Base-by-base conservation (phyloP, 495 filamentous ascomycete species). In the Xylaria telfairii region DNA sequence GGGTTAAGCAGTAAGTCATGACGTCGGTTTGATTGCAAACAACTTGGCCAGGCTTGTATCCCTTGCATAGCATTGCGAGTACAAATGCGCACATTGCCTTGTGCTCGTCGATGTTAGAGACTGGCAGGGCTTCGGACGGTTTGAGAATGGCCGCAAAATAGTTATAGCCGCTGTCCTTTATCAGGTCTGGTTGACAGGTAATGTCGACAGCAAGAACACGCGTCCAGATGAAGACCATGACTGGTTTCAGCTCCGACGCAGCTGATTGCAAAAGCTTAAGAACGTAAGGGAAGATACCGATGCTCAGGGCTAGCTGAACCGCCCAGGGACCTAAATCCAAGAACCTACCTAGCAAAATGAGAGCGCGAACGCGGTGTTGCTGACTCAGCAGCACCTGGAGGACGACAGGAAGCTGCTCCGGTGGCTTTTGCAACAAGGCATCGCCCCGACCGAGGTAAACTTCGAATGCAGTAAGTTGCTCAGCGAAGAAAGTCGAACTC, bases 161-260 rank as follows among this genome's bases (percentile, higher is more conserved):
- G 69, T 92, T 92, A 75, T 97, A 98, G 2, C 96, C 95, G 74
- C 93, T 97, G 76, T 99, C 96, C 80, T 97, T 97, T 67, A 99
- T 86, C 3, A 99, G 83, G 78, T 98, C 96, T 47, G 88, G 87
- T 78, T 99, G 96, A 75, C 96, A 97, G 12, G 92, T 92, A 69
- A 94, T 89, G 73, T 98, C 96, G 24, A 99, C 96, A 47, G 96
- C 96, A 72, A 99, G 90, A 46, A 99, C 95, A 62, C 96, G 88
- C 13, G 96, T 94, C 96, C 96, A 99, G 71, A 99, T 99, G 81
- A 98, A 99, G 24, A 99, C 94, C 95, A 99, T 98, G 32, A 98
- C 95, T 0, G 96, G 95, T 76, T 98, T 98, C 61, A 99, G 83
- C 78, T 99, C 96, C 57, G 93, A 87, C 0, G 96, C 96, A 57